Conservation (phyloP, 805 yeast species). For the Yamadazyma nakazawae region DNA sequence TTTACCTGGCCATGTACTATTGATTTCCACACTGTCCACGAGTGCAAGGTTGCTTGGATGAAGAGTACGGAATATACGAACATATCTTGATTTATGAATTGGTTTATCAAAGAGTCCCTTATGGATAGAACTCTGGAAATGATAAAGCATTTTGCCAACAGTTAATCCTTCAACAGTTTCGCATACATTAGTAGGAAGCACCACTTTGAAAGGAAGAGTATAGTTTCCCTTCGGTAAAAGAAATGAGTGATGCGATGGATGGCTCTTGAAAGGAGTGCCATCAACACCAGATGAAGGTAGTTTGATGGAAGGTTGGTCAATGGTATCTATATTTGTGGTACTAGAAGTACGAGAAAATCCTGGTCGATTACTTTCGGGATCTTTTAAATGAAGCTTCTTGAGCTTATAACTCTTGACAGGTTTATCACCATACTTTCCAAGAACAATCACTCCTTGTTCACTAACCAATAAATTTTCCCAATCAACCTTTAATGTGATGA, state of each 20-base stretch:
- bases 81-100: constrained; percentile 30
- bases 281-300: constrained; percentile 37
- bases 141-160: constrained; percentile 41
- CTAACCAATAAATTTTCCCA: constrained; percentile 48
- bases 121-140: constrained; percentile 39
- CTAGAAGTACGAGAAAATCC: constrained; percentile 28
- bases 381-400: constrained; percentile 19
- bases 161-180: constrained; percentile 52
- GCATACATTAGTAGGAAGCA: constrained; percentile 44
- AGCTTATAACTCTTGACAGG: constrained; percentile 23
- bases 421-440: constrained; percentile 43
- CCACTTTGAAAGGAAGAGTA: constrained; percentile 44
- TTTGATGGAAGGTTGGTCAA: constrained; percentile 14
- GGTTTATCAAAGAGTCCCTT: constrained; percentile 43
- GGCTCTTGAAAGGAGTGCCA: constrained; percentile 43
- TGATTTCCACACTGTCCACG: constrained; percentile 43
- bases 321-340: constrained; percentile 19
- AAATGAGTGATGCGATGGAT: constrained; percentile 30
- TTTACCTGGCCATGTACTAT: constrained; percentile 52
- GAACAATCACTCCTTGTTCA: constrained; percentile 34
- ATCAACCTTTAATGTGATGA: constrained; percentile 38
- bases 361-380: constrained; percentile 2
- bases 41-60: constrained; percentile 37
- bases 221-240: constrained; percentile 51
- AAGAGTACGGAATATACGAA: constrained; percentile 44